These are phyloP conservation scores for Toxicodendron radicans DNA, from an alignment of 345 rosid species.

Conservation along the genomic window DNA sequence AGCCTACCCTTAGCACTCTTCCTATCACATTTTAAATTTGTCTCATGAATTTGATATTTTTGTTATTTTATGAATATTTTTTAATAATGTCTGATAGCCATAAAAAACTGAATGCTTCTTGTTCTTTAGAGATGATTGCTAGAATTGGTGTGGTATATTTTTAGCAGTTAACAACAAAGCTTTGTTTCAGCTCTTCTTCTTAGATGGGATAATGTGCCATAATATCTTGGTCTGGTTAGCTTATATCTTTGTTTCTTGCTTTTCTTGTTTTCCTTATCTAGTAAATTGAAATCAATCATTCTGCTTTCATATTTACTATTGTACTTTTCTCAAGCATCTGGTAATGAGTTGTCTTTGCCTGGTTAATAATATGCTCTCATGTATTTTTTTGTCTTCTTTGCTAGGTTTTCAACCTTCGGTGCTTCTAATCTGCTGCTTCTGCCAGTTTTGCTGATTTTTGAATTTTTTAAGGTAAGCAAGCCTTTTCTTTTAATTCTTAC, in stretches of 20 bases:
- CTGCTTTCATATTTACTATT: not conserved
- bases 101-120: not conserved
- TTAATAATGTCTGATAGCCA: not conserved
- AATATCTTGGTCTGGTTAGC: not conserved
- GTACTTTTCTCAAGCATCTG: not conserved
- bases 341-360: conserved; percentile 6
- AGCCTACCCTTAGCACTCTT: not conserved
- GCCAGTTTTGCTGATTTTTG: not conserved
- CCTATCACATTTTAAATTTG: not conserved
- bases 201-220: not conserved
- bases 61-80: not conserved
- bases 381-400: not conserved
- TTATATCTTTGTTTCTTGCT: not conserved
- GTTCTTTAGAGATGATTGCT: not conserved
- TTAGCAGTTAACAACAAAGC: not conserved
- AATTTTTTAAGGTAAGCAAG: conserved; percentile 4
- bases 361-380: not conserved
- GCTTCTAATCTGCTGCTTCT: not conserved
- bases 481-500: not conserved
- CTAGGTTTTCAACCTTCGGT: not conserved
- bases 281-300: not conserved
- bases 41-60: not conserved
- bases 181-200: not conserved
- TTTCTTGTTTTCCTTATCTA: not conserved
- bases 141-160: not conserved